Base-by-base conservation (phyloP, 2,329 filamentous ascomycete species). In the Seiridium cupressi region DNA sequence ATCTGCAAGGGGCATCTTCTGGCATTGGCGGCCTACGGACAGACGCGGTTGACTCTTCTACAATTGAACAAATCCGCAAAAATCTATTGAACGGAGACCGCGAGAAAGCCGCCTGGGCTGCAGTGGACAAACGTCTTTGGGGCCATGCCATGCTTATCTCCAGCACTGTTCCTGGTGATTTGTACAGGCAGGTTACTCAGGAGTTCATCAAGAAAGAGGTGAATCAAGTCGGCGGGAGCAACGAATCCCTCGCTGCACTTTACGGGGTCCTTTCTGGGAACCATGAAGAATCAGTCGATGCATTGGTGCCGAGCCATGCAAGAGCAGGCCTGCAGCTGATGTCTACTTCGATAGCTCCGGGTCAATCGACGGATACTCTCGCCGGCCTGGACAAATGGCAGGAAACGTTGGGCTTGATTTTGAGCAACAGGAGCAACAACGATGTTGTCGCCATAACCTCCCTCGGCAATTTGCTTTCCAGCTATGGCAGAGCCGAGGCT, bases 121-220 rank as follows among this genome's bases (percentile, higher is more conserved):
- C 95, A 4, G 94, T 93, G 38, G 95, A 99, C 73, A 93, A 93
- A 73, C 87, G 93, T 54, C 80, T 99, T 3, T 99, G 96, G 96
- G 95, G 92, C 2, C 96, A 99, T 73, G 96, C 95, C 3, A 90
- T 99, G 84, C 81, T 99, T 26, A 89, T 99, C 42, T 90, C 95
- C 1, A 84, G 87, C 62, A 88, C 87, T 0, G 73, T 96, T 76
- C 64, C 67, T 5, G 95, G 92, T 1, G 90, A 92, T 31, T 81
- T 96, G 2, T 98, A 96, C 84, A 96, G 93, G 73, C 91, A 96
- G 71, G 93, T 99, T 34, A 87, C 93, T 0, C 93, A 96, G 69
- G 95, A 99, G 69, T 99, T 99, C 69, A 90, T 99, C 18, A 89
- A 93, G 66, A 93, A 96, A 69, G 95, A 99, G 73, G 92, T 99